phyloP scores from a whole-genome alignment of 2,329 filamentous ascomycete species.

The Cladosporium sphaerospermum region DNA sequence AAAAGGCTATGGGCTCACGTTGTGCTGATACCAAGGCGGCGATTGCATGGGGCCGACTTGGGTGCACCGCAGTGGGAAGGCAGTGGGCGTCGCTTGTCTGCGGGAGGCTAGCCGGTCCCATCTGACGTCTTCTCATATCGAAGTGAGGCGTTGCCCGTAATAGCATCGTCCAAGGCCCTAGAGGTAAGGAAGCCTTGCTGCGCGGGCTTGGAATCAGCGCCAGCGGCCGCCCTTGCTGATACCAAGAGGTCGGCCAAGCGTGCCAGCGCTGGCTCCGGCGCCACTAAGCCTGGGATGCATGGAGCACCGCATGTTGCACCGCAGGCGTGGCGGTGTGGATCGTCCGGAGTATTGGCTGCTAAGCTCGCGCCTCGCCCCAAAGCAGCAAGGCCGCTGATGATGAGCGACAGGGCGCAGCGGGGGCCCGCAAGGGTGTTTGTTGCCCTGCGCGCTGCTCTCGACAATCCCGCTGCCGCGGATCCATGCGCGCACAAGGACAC shows the following conservation, averaged over 20 bases:
- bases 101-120: background rate
- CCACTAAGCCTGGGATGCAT: too few relatives aligned
- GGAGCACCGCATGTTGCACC: too few relatives aligned
- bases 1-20: slow-evolving; percentile 7
- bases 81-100: background rate
- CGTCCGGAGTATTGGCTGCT: too few relatives aligned
- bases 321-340: too few relatives aligned
- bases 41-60: slow-evolving; percentile 12
- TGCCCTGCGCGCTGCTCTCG: too few relatives aligned
- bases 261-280: background rate
- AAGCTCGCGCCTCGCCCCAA: too few relatives aligned
- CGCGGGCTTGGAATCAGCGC: slow-evolving; percentile 10
- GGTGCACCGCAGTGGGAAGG: background rate
- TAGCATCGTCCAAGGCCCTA: slow-evolving; percentile 9
- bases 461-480: too few relatives aligned
- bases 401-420: too few relatives aligned
- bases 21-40: slow-evolving; percentile 12
- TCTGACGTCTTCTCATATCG: slow-evolving; percentile 7
- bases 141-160: background rate
- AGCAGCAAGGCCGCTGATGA: too few relatives aligned
- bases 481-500: too few relatives aligned
- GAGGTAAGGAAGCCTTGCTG: slow-evolving; percentile 7
- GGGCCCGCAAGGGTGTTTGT: too few relatives aligned
- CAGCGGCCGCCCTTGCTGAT: slow-evolving; percentile 1
- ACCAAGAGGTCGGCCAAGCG: slow-evolving; percentile 7